Evolutionary conservation across 192 early-diverging fungal species (phyloP), one percentile per base, ranked within the genome.

Genomic region (Gaertneriomyces semiglobifer): DNA sequence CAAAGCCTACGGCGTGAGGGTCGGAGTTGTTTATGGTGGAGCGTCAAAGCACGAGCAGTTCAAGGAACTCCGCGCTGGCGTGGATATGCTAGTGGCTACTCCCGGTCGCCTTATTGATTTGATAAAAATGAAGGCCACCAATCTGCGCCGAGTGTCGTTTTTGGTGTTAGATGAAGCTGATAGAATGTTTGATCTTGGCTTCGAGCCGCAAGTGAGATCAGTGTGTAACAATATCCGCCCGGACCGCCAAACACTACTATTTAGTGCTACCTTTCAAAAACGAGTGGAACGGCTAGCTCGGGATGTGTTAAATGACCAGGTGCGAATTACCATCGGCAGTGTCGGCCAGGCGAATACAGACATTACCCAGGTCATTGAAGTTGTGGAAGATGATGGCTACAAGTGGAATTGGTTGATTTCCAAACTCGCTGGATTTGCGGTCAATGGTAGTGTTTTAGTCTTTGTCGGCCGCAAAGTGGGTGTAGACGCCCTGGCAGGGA

Each of bases 81-180:
- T 86, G 20, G 91, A 92, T 55, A 90, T 94, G 58, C 60, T 94
- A 12, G 87, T 94, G 1, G 89, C 88, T 4, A 93, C 92, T 0
- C 92, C 92, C 1, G 92, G 92, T 38, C 78, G 92, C 44, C 73
- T 94, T 53, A 93, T 94, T 73, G 92, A 94, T 62, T 81, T 94
- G 77, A 78, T 94, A 48, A 89, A 89, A 69, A 92, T 92, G 80
- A 93, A 92, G 65, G 92, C 91, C 5, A 90, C 89, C 6, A 90
- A 89, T 61, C 82, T 94, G 12, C 74, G 76, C 46, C 77, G 91
- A 16, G 90, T 91, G 63, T 79, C 82, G 25, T 82, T 66, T 55
- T 56, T 86, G 10, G 81, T 83, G 10, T 66, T 81, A 5, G 80
- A 82, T 61, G 77, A 77, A 70, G 82, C 82, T 7, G 84, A 86